Evolutionary conservation across 345 rosid species (phyloP).

Genomic region (Linum lewisii): DNA sequence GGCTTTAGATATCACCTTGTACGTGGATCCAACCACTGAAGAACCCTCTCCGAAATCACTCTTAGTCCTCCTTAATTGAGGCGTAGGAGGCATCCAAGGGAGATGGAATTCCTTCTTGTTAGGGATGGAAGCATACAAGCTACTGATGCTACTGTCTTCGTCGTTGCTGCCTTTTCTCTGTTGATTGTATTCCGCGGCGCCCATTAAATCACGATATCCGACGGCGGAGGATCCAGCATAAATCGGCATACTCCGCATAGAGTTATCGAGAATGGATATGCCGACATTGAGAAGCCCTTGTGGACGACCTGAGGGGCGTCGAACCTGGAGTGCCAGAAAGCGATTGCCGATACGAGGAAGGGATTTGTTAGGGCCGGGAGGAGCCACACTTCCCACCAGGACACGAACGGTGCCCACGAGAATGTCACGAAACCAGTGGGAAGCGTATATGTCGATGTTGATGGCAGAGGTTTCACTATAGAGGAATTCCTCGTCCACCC

Average conservation of each 20-base stretch:
- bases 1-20: slow-evolving; percentile 11
- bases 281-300: slow-evolving; percentile 85
- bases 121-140: not conserved
- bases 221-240: slow-evolving; percentile 65
- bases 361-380: slow-evolving; percentile 28
- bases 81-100: slow-evolving; percentile 23
- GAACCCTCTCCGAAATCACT: slow-evolving; percentile 55
- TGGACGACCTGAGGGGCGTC: slow-evolving; percentile 75
- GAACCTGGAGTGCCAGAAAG: slow-evolving; percentile 76
- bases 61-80: slow-evolving; percentile 54
- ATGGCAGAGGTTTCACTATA: slow-evolving; percentile 73
- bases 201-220: slow-evolving; percentile 71
- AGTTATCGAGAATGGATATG: slow-evolving; percentile 65
- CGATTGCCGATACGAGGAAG: slow-evolving; percentile 47
- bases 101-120: slow-evolving; percentile 8
- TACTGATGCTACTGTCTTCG: slow-evolving; percentile 15
- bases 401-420: slow-evolving; percentile 74
- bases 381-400: slow-evolving; percentile 56
- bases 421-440: slow-evolving; percentile 73
- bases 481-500: slow-evolving; percentile 72
- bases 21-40: no score
- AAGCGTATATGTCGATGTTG: slow-evolving; percentile 63
- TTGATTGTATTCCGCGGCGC: slow-evolving; percentile 23
- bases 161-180: not conserved
- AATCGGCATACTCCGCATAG: slow-evolving; percentile 88